Evolutionary conservation across 306 rosid genomes (phyloP).

Genomic region (Acacia melanoxylon): DNA sequence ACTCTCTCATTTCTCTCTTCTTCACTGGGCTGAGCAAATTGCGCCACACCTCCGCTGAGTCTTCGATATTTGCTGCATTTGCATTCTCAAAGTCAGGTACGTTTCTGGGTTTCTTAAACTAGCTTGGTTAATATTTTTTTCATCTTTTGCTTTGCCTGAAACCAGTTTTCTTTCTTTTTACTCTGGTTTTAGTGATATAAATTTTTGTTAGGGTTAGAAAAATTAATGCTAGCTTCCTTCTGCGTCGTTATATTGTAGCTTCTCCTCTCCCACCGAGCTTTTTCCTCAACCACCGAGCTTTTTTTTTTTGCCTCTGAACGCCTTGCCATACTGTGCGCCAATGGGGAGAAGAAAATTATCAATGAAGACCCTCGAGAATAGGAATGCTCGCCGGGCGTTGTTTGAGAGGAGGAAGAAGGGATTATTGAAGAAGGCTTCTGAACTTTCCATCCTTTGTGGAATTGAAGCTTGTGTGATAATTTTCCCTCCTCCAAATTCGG

Average conservation of each 20-base stretch:
- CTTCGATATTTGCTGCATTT: conserved; percentile 28
- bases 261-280: too few species aligned
- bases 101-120: conserved; percentile 31
- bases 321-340: too few species aligned
- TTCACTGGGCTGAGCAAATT: conserved; percentile 27
- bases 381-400: too few species aligned
- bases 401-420: too few species aligned
- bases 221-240: not conserved
- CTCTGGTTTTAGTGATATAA: not conserved
- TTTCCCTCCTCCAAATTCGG: too few species aligned
- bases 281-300: too few species aligned
- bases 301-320: too few species aligned
- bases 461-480: too few species aligned
- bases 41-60: not conserved
- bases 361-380: too few species aligned
- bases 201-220: not conserved
- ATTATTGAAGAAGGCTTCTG: too few species aligned
- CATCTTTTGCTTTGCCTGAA: not conserved
- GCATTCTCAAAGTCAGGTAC: conserved; percentile 42
- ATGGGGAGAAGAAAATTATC: too few species aligned
- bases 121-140: conserved; percentile 23
- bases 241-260: not conserved
- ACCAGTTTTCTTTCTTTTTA: not conserved
- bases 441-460: too few species aligned
- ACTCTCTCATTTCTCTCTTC: conserved; percentile 24